Evolutionary conservation across 257 asterid species (phyloP).

Genomic region (Osmanthus fragrans): DNA sequence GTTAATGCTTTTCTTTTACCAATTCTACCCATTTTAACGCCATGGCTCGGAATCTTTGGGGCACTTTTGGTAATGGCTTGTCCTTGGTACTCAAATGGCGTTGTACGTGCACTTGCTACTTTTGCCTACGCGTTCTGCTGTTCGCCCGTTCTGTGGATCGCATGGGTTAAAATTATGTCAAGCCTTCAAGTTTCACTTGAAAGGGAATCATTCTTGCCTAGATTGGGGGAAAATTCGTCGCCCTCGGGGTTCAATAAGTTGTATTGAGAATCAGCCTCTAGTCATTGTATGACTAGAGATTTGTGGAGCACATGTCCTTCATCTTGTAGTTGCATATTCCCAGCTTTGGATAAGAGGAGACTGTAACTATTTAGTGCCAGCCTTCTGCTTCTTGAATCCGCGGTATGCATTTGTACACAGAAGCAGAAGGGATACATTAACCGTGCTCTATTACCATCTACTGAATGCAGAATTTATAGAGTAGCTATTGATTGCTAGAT

Average conservation of each 20-base stretch:
- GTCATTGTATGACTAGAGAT: neutral
- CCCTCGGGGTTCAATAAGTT: conserved; percentile 70
- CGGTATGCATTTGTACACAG: neutral
- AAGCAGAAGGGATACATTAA: neutral
- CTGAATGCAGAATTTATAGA: neutral
- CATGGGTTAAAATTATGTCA: conserved; percentile 55
- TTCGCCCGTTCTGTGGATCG: conserved; percentile 58
- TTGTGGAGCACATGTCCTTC: neutral
- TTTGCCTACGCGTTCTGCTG: conserved; percentile 76
- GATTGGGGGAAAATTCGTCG: conserved; percentile 53
- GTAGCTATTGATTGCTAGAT: neutral
- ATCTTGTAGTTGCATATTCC: neutral
- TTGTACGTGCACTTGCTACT: conserved; percentile 69
- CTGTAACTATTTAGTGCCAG: neutral
- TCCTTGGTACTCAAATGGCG: conserved; percentile 82
- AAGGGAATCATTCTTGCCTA: conserved; percentile 79
- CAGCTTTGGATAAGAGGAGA: neutral
- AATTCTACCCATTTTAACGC: conserved; percentile 58
- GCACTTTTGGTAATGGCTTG: conserved; percentile 77
- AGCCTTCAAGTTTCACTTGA: conserved; percentile 61
- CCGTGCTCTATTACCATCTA: neutral
- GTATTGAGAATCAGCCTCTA: conserved; percentile 32
- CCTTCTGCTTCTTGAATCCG: neutral
- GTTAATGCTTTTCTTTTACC: conserved; percentile 66
- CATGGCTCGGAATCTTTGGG: conserved; percentile 67